Percentiles rank a stretch among this genome's conserved stretches.
Evolutionary conservation across 1,284 basidiomycete species (phyloP).

Genomic region (Vanrija sp.): DNA sequence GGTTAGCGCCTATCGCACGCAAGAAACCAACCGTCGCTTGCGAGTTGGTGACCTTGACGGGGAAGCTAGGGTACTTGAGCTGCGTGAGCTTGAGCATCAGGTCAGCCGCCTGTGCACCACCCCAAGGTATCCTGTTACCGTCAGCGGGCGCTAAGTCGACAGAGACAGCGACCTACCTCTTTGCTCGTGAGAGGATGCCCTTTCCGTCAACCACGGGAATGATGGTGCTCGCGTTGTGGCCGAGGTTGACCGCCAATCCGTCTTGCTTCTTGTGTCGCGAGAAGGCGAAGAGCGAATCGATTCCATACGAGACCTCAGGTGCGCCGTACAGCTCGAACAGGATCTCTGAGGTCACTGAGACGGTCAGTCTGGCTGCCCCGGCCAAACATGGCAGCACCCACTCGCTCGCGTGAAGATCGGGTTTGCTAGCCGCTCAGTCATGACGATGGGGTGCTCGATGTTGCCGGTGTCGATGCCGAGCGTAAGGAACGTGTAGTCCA

Average conservation of each 20-base stretch:
- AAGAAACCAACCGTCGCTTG: conserved; percentile 54
- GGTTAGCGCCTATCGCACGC: conserved; percentile 1
- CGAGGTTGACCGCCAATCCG: conserved; percentile 64
- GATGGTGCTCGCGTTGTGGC: conserved; percentile 63
- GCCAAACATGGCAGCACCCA: conserved; percentile 50
- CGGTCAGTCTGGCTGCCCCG: background rate
- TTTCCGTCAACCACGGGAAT: conserved; percentile 77
- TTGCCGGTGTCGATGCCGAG: conserved; percentile 74
- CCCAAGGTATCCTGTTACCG: conserved; percentile 77
- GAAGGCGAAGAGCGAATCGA: conserved; percentile 92
- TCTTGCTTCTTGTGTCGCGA: conserved; percentile 55
- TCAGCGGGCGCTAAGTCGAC: background rate
- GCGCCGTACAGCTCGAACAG: conserved; percentile 92
- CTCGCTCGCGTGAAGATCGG: conserved; percentile 82
- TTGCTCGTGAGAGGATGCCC: conserved; percentile 74
- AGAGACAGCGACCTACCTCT: conserved; percentile 58
- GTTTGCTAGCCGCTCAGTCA: conserved; percentile 88
- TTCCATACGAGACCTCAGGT: conserved; percentile 79
- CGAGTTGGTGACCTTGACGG: conserved; percentile 53
- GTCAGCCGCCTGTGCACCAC: conserved; percentile 82
- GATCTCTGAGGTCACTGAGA: conserved; percentile 83
- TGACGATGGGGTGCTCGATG: conserved; percentile 86
- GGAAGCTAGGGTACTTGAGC: conserved; percentile 91
- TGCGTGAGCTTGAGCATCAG: conserved; percentile 88
- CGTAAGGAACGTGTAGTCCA: conserved; percentile 87